Percentiles rank a stretch among this genome's conserved stretches.
Conservation (phyloP, 495 filamentous ascomycete species). For the Neurospora cerealis region DNA sequence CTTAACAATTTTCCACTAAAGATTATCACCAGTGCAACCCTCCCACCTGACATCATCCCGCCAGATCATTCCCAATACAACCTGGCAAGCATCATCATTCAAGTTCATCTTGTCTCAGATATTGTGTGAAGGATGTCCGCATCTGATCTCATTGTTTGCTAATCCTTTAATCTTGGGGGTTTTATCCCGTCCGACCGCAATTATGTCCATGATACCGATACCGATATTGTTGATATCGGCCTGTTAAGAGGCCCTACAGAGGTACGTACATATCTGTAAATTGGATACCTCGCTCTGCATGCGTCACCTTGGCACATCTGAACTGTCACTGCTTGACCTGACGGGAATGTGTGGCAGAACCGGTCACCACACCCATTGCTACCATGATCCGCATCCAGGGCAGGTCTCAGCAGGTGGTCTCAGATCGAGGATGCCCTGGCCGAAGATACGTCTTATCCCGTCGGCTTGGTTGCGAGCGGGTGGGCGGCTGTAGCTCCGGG, state of each 20-base stretch:
- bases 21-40: neutral
- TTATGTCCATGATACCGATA: neutral
- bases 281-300: neutral
- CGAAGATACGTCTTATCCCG: neutral
- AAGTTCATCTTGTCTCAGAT: neutral
- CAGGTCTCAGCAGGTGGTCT: neutral
- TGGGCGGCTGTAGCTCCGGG: neutral
- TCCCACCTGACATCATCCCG: neutral
- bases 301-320: neutral
- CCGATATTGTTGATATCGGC: neutral
- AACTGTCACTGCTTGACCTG: neutral
- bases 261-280: neutral
- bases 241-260: neutral
- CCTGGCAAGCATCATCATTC: neutral
- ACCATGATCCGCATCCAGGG: neutral
- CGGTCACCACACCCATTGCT: neutral
- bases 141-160: neutral
- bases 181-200: neutral
- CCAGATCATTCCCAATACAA: neutral
- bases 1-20: neutral
- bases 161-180: neutral
- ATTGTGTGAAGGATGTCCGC: neutral
- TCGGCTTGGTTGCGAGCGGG: neutral
- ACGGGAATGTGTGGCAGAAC: neutral
- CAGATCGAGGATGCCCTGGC: neutral